phyloP scores from a whole-genome alignment of 305 asterid genomes.

The Lippia alba region DNA sequence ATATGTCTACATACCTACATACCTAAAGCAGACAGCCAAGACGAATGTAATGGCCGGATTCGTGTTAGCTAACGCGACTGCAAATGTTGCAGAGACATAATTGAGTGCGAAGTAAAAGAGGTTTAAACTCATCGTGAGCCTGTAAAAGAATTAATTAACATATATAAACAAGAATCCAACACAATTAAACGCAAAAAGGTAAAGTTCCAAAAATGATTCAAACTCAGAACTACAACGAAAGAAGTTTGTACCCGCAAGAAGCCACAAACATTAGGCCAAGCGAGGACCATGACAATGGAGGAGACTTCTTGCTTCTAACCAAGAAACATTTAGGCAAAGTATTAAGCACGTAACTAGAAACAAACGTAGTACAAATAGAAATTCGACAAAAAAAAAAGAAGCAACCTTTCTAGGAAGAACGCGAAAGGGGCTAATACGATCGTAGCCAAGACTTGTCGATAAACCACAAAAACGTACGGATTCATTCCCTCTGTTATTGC shows the following conservation, averaged over 20 bases:
- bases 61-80: conserved; percentile 40
- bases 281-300: conserved; percentile 22
- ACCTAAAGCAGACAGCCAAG: conserved; percentile 32
- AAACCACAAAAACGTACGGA: conserved; percentile 55
- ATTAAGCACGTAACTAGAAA: no score
- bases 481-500: conserved; percentile 47
- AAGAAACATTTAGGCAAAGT: no score
- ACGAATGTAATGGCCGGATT: conserved; percentile 29
- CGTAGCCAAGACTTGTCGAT: conserved; percentile 65
- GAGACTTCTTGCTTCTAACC: neutral
- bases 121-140: conserved; percentile 42
- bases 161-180: neutral
- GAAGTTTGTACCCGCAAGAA: conserved; percentile 20
- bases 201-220: no score
- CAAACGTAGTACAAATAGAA: no score
- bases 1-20: neutral
- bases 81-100: conserved; percentile 16
- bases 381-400: no score
- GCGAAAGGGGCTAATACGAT: conserved; percentile 59
- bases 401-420: conserved; percentile 50
- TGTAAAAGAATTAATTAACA: conserved; percentile 2
- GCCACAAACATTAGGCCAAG: conserved; percentile 18
- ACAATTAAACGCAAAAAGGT: no score
- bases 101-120: conserved; percentile 47
- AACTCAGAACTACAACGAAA: neutral